These are phyloP conservation scores for Thecaphora frezii DNA, from an alignment of 1,284 basidiomycete species.

Conservation along the genomic window DNA sequence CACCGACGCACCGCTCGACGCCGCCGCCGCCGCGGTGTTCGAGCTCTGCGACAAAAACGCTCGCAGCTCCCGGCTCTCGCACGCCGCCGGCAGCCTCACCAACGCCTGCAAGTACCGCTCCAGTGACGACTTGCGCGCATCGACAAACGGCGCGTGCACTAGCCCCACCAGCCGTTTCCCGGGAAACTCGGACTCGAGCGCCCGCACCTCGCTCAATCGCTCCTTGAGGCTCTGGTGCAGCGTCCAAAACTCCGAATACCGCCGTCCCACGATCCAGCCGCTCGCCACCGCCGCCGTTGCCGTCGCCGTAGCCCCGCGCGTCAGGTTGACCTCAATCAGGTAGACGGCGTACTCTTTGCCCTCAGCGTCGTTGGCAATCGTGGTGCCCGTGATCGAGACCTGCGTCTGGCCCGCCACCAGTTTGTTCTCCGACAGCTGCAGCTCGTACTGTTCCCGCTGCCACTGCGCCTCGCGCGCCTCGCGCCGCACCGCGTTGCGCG, in stretches of 20 bases:
- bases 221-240: slow-evolving; percentile 83
- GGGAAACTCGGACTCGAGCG: slow-evolving; percentile 42
- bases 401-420: slow-evolving; percentile 74
- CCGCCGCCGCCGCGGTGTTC: not conserved
- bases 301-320: slow-evolving; percentile 1
- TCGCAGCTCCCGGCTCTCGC: slow-evolving; percentile 76
- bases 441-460: slow-evolving; percentile 66
- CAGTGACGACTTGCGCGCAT: slow-evolving; percentile 73
- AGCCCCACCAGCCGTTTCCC: slow-evolving; percentile 42
- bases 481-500: slow-evolving; percentile 75
- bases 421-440: slow-evolving; percentile 89
- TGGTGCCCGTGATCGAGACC: slow-evolving; percentile 31
- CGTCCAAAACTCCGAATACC: slow-evolving; percentile 90
- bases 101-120: slow-evolving; percentile 82
- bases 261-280: slow-evolving; percentile 85
- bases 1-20: not conserved
- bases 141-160: slow-evolving; percentile 63
- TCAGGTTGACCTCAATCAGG: slow-evolving; percentile 76
- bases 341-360: slow-evolving; percentile 88
- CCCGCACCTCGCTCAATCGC: slow-evolving; percentile 46
- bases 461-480: slow-evolving; percentile 82
- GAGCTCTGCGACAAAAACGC: slow-evolving; percentile 72
- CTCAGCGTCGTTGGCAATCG: slow-evolving; percentile 63
- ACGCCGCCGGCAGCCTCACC: slow-evolving; percentile 18
- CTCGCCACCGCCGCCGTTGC: slow-evolving; percentile 58